phyloP scores from a whole-genome alignment of 2,329 filamentous ascomycete genomes.

The Pestalotiopsis sp. region DNA sequence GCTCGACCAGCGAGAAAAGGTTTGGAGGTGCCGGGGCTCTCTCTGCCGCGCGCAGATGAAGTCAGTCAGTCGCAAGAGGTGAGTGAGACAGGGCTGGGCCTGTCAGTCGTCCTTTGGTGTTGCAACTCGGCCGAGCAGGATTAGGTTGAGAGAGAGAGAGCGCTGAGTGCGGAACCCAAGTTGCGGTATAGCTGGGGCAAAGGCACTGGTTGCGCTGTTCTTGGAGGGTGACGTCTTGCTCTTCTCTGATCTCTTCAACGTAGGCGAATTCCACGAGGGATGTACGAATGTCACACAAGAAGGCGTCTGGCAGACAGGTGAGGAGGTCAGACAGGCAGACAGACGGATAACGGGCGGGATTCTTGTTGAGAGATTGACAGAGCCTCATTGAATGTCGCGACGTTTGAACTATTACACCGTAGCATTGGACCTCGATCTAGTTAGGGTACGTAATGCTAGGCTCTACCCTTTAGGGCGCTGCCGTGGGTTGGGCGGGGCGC shows the following conservation, averaged over 20 bases:
- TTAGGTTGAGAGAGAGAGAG: not conserved
- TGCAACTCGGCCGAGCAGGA: not conserved
- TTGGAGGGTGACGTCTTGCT: not conserved
- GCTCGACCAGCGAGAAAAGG: not conserved
- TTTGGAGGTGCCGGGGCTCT: not conserved
- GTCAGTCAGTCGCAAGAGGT: too few relatives aligned
- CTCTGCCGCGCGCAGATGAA: not conserved
- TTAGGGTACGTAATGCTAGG: not conserved
- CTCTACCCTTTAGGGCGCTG: not conserved
- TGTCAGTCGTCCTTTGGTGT: not conserved
- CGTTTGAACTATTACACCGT: not conserved
- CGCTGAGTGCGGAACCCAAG: not conserved
- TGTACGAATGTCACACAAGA: not conserved
- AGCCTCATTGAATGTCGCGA: not conserved
- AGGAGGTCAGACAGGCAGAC: not conserved
- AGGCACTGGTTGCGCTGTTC: not conserved
- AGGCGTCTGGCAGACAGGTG: not conserved
- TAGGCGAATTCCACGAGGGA: not conserved
- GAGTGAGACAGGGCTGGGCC: not conserved
- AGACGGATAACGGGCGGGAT: not conserved
- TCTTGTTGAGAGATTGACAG: not conserved
- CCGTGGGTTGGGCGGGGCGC: not conserved
- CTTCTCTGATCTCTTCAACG: not conserved
- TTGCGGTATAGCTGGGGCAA: not conserved
- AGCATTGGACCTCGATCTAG: not conserved